Conservation (phyloP, 2,329 filamentous ascomycete species). For the Paracorniculantispora psalliotae region DNA sequence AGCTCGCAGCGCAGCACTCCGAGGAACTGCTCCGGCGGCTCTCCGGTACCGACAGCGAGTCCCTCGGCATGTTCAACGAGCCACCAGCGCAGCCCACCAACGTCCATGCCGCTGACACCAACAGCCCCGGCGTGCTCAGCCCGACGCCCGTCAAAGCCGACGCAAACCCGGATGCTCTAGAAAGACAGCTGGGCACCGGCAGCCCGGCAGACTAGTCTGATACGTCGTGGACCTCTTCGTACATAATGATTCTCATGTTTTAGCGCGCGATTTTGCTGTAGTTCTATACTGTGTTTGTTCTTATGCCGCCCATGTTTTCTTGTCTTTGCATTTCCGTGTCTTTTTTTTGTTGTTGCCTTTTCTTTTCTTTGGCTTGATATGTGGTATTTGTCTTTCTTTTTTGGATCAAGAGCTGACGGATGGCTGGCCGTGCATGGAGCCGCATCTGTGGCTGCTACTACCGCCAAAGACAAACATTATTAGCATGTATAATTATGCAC, state of each 20-base stretch:
- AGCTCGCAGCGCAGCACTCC: slow-evolving; percentile 62
- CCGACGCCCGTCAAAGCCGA: slow-evolving; percentile 40
- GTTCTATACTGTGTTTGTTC: too few species aligned
- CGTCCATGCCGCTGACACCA: slow-evolving; percentile 18
- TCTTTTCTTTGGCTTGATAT: neutral
- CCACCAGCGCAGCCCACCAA: neutral
- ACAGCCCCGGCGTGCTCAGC: slow-evolving; percentile 29
- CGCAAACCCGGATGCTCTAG: slow-evolving; percentile 26
- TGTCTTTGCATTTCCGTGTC: neutral
- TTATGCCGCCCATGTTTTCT: neutral
- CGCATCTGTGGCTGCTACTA: too few species aligned
- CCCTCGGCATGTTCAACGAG: slow-evolving; percentile 15
- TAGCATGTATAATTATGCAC: neutral
- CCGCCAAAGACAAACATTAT: neutral
- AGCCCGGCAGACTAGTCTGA: neutral
- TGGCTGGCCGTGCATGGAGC: neutral
- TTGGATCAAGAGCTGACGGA: too few species aligned
- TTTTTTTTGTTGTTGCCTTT: neutral
- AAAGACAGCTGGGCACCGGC: slow-evolving; percentile 24
- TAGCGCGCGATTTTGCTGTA: neutral
- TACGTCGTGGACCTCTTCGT: neutral
- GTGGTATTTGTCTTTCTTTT: neutral
- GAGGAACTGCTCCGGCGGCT: slow-evolving; percentile 55
- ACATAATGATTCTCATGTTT: neutral
- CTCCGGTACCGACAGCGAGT: slow-evolving; percentile 28